Base-by-base conservation (phyloP, 495 filamentous ascomycete genomes). In the Podospora sp. region DNA sequence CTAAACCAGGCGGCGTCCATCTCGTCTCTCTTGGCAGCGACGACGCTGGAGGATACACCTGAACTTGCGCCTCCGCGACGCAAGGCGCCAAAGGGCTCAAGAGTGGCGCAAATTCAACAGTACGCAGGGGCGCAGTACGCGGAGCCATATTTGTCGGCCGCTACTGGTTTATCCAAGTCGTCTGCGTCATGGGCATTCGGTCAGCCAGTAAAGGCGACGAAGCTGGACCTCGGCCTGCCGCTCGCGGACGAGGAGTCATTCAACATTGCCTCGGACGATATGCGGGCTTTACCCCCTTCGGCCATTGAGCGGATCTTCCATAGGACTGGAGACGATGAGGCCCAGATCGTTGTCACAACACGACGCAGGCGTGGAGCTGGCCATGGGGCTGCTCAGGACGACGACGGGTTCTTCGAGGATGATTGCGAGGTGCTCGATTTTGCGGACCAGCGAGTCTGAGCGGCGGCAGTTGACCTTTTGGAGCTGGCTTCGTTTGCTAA, bases 341-440 rank as follows among this genome's bases (percentile, higher is more conserved):
- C 91, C 75, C 89, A 93, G 77, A 88, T 96, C 29, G 87, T 94
- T 40, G 87, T 93, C 24, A 94, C 91, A 11, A 94, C 91, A 1
- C 81, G 92, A 51, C 80, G 90, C n/a, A 81, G 79, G 79, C 90
- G 85, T 79, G 89, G 83, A 72, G 80, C 73, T 72, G 78, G 75
- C 74, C 74, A 79, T 58, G 62, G 78, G 68, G 67, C 71, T 53
- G 72, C 79, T 49, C 84, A 83, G 25, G 86, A 87, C 18, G 91
- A 76, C 35, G 91, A 94, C 46, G 93, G 92, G 3, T 95, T 97
- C 77, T 97, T 97, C 71, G 93, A 97, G 76, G 92, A 97, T 73
- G 93, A 95, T 75, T 94, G 91, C 72, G 93, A 96, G 72, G 91
- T 97, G 65, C 82, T 97, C 70, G 93, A 97, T 80, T 96, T 93